These are phyloP conservation scores for Aspergillus leporis DNA, from an alignment of 495 filamentous ascomycete genomes.

Conservation along the genomic window DNA sequence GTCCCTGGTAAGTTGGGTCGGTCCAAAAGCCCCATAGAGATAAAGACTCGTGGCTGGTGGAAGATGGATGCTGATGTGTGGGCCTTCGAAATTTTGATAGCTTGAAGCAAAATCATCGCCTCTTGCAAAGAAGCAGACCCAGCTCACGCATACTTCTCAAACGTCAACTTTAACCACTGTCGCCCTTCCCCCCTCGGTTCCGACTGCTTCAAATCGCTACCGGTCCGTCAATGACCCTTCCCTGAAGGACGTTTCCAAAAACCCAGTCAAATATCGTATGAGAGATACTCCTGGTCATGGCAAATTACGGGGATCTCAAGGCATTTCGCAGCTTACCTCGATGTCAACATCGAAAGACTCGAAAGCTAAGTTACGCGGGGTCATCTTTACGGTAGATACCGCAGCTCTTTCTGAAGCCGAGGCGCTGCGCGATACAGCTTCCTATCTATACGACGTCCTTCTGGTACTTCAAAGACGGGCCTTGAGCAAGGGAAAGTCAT, in stretches of 20 bases:
- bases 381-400: constrained; percentile 87
- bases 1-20: constrained; percentile 60
- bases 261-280: constrained; percentile 75
- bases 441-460: constrained; percentile 85
- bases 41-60: neutral
- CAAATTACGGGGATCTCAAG: constrained; percentile 71
- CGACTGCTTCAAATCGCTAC: constrained; percentile 65
- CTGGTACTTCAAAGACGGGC: constrained; percentile 76
- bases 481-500: constrained; percentile 48
- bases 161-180: constrained; percentile 69
- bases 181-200: constrained; percentile 63
- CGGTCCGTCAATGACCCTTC: constrained; percentile 70
- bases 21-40: neutral
- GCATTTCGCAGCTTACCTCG: constrained; percentile 37
- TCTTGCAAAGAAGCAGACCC: constrained; percentile 33
- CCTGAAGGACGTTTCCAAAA: constrained; percentile 61
- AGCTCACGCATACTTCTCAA: constrained; percentile 79
- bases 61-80: constrained; percentile 4
- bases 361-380: constrained; percentile 62
- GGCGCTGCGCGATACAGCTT: constrained; percentile 60
- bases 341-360: constrained; percentile 49
- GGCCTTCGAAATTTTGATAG: constrained; percentile 31
- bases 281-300: constrained; percentile 93
- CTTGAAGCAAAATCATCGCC: constrained; percentile 45
- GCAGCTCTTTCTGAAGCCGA: constrained; percentile 64